Evolutionary conservation across 2,329 filamentous ascomycete species (phyloP), one percentile per base, ranked within the genome.

Genomic region (Fusarium coicis): DNA sequence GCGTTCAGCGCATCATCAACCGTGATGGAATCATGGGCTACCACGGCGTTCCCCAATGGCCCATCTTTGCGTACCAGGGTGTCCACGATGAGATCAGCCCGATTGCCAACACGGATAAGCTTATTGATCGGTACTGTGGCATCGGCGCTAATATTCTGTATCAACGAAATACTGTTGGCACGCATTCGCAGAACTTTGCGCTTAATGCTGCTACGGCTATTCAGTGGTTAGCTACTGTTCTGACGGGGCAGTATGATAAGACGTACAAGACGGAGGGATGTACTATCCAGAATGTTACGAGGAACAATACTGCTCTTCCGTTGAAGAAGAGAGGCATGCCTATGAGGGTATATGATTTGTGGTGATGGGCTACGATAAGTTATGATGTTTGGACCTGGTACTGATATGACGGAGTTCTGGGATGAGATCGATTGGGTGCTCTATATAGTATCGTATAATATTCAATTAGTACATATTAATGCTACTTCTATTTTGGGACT

Each of bases 21-120:
- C 50, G 59, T 0, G 76, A 77, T 16, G 76, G 76, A 0, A 68
- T 78, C 1, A 78, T 77, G 76, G 76, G 76, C 4, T 77, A 74
- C 4, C 76, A 77, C 10, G 76, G 76, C 1, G 68, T 78, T 3
- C 76, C 76, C 1, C 65, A 64, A 15, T 72, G 73, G 68, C 76
- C 76, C 0, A 60, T 78, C 9, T 78, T 78, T 18, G 76, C 61
- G 0, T 78, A 77, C 59, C 72, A 78, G 32, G 54, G 68, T 4
- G 34, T 78, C 7, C 19, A 70, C 0, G 76, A 77, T 5, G 76
- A 77, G 21, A 64, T 78, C 23, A 77, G 74, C 52, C 68, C 66
- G 0, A 54, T 78, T 4, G 11, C 11, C 0, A 67, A 78, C 26
- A 77, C 76, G 0, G 76, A 77, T 14, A 68, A 40, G 1, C 39